A percentile compares a stretch with the other conserved stretches of the same genome.
phyloP scores from a whole-genome alignment of 78 protist genomes.

The Mastigamoeba balamuthi region DNA sequence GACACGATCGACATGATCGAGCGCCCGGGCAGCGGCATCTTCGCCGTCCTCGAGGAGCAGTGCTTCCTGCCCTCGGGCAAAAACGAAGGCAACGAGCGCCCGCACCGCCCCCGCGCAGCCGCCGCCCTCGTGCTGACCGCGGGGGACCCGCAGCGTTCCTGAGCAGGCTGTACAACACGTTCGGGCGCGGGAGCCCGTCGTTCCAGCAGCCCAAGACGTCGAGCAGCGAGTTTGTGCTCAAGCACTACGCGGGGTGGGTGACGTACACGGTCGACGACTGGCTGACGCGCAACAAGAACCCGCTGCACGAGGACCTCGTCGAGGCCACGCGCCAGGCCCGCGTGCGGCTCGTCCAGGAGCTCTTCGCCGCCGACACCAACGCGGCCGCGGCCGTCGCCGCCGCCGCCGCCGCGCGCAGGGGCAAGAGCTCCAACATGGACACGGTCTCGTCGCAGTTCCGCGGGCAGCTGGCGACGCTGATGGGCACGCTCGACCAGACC shows the following conservation, averaged over 20 bases:
- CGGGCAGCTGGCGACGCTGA: constrained; percentile 52
- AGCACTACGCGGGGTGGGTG: constrained; percentile 36
- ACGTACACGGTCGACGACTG: constrained; percentile 54
- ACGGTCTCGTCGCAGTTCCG: constrained; percentile 62
- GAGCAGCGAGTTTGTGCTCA: constrained; percentile 27
- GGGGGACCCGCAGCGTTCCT: too few relatives aligned
- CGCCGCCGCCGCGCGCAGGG: constrained; percentile 28
- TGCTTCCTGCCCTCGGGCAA: too few relatives aligned
- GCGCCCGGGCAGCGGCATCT: neutral
- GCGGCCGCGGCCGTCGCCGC: too few relatives aligned
- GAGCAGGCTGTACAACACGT: neutral
- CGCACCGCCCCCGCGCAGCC: too few relatives aligned
- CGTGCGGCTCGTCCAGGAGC: neutral
- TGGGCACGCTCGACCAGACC: constrained; percentile 69
- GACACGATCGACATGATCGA: neutral
- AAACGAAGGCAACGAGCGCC: too few relatives aligned
- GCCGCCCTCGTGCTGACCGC: too few relatives aligned
- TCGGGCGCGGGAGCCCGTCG: too few relatives aligned
- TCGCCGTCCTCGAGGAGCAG: constrained; percentile 19
- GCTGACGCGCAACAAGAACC: constrained; percentile 81
- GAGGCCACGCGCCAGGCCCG: constrained; percentile 25
- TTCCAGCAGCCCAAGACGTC: too few relatives aligned
- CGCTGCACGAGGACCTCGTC: constrained; percentile 40
- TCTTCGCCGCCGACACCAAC: constrained; percentile 46
- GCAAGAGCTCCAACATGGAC: constrained; percentile 51